Evolutionary conservation across 805 yeast genomes (phyloP).

Genomic region (Candida ficus): DNA sequence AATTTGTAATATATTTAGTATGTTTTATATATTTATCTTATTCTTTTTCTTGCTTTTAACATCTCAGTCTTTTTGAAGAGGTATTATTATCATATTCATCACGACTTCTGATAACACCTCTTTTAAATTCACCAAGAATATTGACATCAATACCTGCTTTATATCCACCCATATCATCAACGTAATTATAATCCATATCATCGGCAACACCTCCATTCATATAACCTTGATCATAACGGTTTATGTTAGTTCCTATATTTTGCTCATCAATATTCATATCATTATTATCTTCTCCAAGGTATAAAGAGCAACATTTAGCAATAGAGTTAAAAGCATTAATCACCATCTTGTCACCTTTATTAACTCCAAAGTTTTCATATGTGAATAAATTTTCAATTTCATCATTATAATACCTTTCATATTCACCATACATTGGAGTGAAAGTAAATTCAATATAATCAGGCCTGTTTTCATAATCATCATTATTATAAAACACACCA

Average conservation of each 20-base stretch:
- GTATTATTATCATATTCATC: constrained; percentile 11
- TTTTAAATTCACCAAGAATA: constrained; percentile 9
- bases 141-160: constrained; percentile 6
- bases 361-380: constrained; percentile 32
- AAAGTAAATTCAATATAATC: constrained; percentile 27
- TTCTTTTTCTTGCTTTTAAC: no score
- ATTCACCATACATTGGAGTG: constrained; percentile 31
- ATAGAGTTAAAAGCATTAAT: constrained; percentile 32
- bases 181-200: constrained; percentile 13
- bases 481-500: constrained; percentile 12
- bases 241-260: neutral
- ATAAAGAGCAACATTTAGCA: constrained; percentile 26
- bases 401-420: constrained; percentile 31
- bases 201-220: constrained; percentile 19
- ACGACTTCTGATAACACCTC: constrained; percentile 16
- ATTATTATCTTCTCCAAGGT: constrained; percentile 5
- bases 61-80: constrained; percentile 9
- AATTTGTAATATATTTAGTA: no score
- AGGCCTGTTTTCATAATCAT: neutral
- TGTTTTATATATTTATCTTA: no score
- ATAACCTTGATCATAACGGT: constrained; percentile 8
- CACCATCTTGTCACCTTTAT: constrained; percentile 35
- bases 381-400: constrained; percentile 32
- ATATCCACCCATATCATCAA: constrained; percentile 5
- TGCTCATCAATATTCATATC: constrained; percentile 1